A percentile compares a stretch with the other conserved stretches of the same genome.
Evolutionary conservation across 108 stramenopile genomes (phyloP).

Genomic region (Aurantiochytrium sp.): DNA sequence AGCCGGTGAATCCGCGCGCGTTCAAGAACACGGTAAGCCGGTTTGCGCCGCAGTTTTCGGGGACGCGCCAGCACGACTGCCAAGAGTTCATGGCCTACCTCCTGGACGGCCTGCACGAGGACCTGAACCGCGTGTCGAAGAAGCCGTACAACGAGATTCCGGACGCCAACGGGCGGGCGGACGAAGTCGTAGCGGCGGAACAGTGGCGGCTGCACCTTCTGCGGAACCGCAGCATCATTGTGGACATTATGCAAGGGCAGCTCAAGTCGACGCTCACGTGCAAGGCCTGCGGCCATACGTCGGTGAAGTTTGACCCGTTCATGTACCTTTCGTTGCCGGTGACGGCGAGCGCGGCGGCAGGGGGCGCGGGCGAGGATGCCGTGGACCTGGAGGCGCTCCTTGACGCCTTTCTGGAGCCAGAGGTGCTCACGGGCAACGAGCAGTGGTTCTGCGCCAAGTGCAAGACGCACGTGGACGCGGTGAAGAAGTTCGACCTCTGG

Average conservation of each 20-base stretch:
- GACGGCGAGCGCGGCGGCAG: constrained; percentile 40
- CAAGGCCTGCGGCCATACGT: constrained; percentile 57
- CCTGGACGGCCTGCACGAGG: constrained; percentile 84
- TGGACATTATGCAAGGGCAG: constrained; percentile 94
- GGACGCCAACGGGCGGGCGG: constrained; percentile 49
- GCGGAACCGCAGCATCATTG: constrained; percentile 78
- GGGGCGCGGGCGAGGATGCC: background rate
- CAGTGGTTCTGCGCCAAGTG: constrained; percentile 58
- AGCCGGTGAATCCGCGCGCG: constrained; percentile 67
- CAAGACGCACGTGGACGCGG: constrained; percentile 75
- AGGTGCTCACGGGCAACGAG: background rate
- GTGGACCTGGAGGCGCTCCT: background rate
- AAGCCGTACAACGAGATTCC: constrained; percentile 83
- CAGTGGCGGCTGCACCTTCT: constrained; percentile 77
- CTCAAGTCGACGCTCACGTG: constrained; percentile 75
- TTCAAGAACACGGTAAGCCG: constrained; percentile 72
- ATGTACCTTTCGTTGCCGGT: constrained; percentile 88
- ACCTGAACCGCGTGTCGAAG: constrained; percentile 81
- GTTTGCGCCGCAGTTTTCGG: constrained; percentile 75
- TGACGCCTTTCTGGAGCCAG: background rate
- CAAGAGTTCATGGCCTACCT: constrained; percentile 86
- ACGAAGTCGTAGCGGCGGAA: constrained; percentile 71
- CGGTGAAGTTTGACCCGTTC: constrained; percentile 88
- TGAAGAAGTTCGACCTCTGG: constrained; percentile 79
- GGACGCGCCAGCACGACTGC: constrained; percentile 91